Conservation (phyloP, 2,329 filamentous ascomycete genomes). For the Exophiala phaeomuriformis region DNA sequence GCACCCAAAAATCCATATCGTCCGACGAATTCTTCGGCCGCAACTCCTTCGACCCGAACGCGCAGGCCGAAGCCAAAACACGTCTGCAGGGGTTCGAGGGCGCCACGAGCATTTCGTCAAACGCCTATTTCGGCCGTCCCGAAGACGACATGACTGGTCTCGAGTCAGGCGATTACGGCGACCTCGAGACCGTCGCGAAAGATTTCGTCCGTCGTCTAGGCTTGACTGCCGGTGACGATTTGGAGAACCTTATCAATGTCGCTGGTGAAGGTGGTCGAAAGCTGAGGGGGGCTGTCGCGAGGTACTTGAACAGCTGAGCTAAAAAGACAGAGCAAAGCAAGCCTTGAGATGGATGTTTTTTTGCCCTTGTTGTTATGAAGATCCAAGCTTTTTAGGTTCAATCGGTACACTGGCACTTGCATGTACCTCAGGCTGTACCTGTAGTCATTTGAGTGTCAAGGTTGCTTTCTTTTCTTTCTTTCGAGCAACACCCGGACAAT, state of each 20-base stretch:
- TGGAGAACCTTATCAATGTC: constrained; percentile 79
- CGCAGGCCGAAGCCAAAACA: constrained; percentile 76
- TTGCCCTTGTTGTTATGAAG: neutral
- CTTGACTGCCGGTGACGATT: constrained; percentile 87
- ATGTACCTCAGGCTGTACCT: too few relatives aligned
- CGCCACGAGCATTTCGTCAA: constrained; percentile 84
- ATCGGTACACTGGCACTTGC: too few relatives aligned
- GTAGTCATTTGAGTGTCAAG: too few relatives aligned
- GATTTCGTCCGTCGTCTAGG: constrained; percentile 95
- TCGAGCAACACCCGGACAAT: too few relatives aligned
- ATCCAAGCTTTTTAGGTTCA: too few relatives aligned
- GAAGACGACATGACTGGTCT: constrained; percentile 68
- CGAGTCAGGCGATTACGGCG: constrained; percentile 63
- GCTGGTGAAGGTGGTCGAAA: constrained; percentile 78
- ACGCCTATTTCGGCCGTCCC: constrained; percentile 91
- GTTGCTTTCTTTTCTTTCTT: too few relatives aligned
- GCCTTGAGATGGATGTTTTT: neutral
- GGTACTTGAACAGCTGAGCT: constrained; percentile 43
- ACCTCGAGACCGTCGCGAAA: constrained; percentile 86
- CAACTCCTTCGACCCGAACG: constrained; percentile 70
- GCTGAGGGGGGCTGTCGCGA: constrained; percentile 60
- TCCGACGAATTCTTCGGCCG: constrained; percentile 98
- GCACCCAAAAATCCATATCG: constrained; percentile 86
- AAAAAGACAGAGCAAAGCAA: neutral
- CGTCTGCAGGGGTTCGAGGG: constrained; percentile 90